Percentiles rank a stretch among this genome's conserved stretches.
phyloP scores from a whole-genome alignment of 2,329 filamentous ascomycete species.

The Pseudogymnoascus verrucosus region DNA sequence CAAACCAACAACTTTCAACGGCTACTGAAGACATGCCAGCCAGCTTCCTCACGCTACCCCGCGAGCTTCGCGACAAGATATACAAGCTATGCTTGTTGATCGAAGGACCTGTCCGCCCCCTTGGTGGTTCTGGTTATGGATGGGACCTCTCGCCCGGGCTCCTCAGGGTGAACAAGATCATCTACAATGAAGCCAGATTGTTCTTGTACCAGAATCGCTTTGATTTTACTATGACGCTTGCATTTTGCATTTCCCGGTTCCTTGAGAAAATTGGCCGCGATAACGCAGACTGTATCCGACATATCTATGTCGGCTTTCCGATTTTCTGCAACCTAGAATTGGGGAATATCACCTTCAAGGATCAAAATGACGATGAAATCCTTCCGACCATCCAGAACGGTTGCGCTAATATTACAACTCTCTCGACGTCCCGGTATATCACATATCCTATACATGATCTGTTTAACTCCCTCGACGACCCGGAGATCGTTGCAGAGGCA shows the following conservation, averaged over 20 bases:
- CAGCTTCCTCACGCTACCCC: conserved; percentile 11
- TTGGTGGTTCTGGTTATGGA: no score
- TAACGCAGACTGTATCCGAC: conserved; percentile 19
- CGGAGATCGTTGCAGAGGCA: conserved; percentile 13
- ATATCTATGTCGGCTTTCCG: conserved; percentile 17
- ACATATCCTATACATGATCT: not conserved
- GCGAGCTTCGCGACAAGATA: conserved; percentile 11
- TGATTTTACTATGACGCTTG: conserved; percentile 13
- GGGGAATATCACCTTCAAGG: not conserved
- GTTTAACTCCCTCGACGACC: conserved; percentile 11
- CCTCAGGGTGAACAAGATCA: conserved; percentile 16
- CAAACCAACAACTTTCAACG: no score
- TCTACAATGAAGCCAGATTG: conserved; percentile 19
- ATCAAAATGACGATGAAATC: no score
- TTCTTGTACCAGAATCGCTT: conserved; percentile 21
- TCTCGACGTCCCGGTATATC: conserved; percentile 13
- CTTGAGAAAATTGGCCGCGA: conserved; percentile 17
- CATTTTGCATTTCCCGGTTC: conserved; percentile 13
- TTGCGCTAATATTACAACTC: conserved; percentile 16
- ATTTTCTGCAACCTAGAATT: conserved; percentile 12
- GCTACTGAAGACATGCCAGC: not conserved
- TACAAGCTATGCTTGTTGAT: conserved; percentile 10
- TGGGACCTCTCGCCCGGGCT: conserved; percentile 7
- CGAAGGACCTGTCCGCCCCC: not conserved
- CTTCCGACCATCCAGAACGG: conserved; percentile 14